Conservation (phyloP, 176 grass and related monocot species). For the Typha latifolia region DNA sequence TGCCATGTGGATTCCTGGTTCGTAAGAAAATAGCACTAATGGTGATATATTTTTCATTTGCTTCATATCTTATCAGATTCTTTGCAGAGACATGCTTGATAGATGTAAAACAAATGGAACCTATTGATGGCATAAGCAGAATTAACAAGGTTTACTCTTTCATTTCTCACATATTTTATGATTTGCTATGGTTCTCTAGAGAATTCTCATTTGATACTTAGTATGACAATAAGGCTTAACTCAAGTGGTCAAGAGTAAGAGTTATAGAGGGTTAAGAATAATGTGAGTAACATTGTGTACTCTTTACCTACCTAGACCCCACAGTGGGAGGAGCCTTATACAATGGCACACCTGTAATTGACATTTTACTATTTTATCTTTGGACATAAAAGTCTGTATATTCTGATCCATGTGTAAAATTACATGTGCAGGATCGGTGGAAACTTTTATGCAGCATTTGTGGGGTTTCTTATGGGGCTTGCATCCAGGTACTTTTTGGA, state of each 20-base stretch:
- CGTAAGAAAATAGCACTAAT: not conserved
- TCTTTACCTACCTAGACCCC: too few species aligned
- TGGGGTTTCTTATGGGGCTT: conserved; percentile 90
- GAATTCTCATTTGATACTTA: not conserved
- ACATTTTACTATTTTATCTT: not conserved
- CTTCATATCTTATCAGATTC: conserved; percentile 15
- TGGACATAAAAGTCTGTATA: not conserved
- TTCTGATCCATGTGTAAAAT: conserved; percentile 13
- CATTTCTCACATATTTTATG: conserved; percentile 10
- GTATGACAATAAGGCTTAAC: too few species aligned
- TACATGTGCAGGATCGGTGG: conserved; percentile 71
- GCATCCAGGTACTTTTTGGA: conserved; percentile 72
- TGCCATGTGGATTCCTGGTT: conserved; percentile 99
- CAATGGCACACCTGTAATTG: too few species aligned
- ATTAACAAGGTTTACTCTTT: conserved; percentile 70
- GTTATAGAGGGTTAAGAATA: too few species aligned
- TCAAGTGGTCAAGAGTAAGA: too few species aligned
- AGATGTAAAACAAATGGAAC: conserved; percentile 97
- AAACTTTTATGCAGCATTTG: conserved; percentile 99
- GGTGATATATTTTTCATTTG: conserved; percentile 19
- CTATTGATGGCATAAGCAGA: conserved; percentile 90
- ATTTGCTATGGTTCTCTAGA: conserved; percentile 15
- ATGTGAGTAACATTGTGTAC: too few species aligned
- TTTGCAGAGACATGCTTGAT: conserved; percentile 87
- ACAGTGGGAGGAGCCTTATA: too few species aligned